Evolutionary conservation across 345 rosid genomes (phyloP), one percentile per base, ranked within the genome.

Genomic region (Euphorbia peplus): DNA sequence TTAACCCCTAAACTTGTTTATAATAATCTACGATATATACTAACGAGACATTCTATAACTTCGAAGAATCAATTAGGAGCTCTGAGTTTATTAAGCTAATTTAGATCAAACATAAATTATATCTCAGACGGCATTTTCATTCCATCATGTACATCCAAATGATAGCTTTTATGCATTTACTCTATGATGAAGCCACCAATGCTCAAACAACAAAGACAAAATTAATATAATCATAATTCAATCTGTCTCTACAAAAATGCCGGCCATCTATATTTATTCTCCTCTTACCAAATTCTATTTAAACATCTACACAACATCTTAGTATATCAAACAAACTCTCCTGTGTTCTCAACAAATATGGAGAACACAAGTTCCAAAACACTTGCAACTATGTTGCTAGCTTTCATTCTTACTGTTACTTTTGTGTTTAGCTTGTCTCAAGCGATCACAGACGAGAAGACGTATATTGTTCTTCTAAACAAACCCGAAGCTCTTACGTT

Each of bases 381-480:
- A 39, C 41, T 28, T 1, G 42, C 26, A 28, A 41, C 24, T 53
- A 56, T 58, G 72, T 56, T 57, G 56, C 28, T 58, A 18, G 39
- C 21, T 0, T 10, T 57, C 41, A 26, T 68, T 19, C 46, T 69
- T 15, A 14, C 12, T 69, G 46, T 32, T 14, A 12, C 16, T 21
- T 14, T 28, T 57, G 5, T 47, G 2, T 48, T 59, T 14, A 30
- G 48, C 59, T 46, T 42, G 25, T 26, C 64, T 18, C 64, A 5
- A 5, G 64, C 64, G 11, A 29, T 18, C 5, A 12, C 19, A 12
- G 42, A 67, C 32, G 28, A 63, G 69, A 54, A 37, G 76, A 63
- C 12, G 9, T 18, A 19, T 30, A n/a, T n/a, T n/a, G n/a, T n/a
- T n/a, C n/a, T n/a, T n/a, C n/a, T n/a, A n/a, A n/a, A n/a, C n/a